Evolutionary conservation across 1,284 basidiomycete species (phyloP).

Genomic region (Cutaneotrichosporon cyanovorans): DNA sequence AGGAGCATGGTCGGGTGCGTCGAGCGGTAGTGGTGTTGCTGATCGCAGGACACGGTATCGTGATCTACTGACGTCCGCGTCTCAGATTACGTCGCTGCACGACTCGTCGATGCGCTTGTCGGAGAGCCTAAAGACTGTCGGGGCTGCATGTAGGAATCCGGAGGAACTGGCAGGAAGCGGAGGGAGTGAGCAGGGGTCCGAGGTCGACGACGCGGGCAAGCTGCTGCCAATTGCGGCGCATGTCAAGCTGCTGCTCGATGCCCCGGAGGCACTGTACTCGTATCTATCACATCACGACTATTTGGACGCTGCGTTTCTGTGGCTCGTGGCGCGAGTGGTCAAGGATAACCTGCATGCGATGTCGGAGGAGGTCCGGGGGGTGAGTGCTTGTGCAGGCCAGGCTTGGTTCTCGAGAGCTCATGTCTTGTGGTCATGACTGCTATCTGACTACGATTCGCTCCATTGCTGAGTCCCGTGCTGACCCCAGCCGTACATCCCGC

Average conservation of each 20-base stretch:
- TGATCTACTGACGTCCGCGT: constrained; percentile 81
- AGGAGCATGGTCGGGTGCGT: constrained; percentile 92
- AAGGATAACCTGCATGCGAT: constrained; percentile 36
- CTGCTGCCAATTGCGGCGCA: constrained; percentile 74
- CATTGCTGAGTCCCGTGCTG: too few species aligned
- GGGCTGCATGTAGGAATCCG: constrained; percentile 32
- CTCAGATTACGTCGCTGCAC: constrained; percentile 62
- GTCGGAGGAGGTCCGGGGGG: constrained; percentile 28
- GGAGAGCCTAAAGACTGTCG: constrained; percentile 36
- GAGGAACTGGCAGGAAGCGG: constrained; percentile 19
- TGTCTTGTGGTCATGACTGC: neutral
- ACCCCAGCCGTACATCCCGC: constrained; percentile 51
- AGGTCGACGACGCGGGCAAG: constrained; percentile 50
- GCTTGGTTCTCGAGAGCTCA: too few species aligned
- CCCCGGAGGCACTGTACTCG: constrained; percentile 74
- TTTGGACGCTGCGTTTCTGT: constrained; percentile 74
- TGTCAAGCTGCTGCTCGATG: constrained; percentile 75
- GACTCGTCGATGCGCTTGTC: constrained; percentile 50
- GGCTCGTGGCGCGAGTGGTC: constrained; percentile 73
- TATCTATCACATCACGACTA: constrained; percentile 69
- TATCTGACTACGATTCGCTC: too few species aligned
- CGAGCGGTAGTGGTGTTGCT: neutral
- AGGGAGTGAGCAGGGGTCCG: constrained; percentile 15
- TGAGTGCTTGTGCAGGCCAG: too few species aligned
- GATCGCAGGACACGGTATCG: constrained; percentile 76